Evolutionary conservation across 345 rosid genomes (phyloP).

Genomic region (Pistacia vera): DNA sequence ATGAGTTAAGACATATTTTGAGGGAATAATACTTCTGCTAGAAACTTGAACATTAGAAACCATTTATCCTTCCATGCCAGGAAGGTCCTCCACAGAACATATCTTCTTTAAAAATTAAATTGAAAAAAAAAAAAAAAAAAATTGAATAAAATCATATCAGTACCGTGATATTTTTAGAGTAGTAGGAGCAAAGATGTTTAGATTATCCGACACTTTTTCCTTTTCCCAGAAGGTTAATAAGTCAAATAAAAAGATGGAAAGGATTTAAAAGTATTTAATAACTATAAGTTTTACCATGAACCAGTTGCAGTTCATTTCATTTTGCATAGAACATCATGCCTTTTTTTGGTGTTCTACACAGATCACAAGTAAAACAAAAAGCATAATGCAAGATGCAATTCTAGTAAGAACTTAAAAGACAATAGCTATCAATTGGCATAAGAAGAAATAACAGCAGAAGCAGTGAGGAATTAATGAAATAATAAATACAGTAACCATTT

Average conservation of each 20-base stretch:
- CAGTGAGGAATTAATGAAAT: background rate
- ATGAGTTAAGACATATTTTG: slow-evolving; percentile 3
- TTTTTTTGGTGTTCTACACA: background rate
- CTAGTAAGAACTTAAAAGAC: background rate
- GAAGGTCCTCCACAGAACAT: background rate
- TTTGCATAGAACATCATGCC: background rate
- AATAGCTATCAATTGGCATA: background rate
- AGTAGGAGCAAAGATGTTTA: background rate
- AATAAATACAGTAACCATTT: background rate
- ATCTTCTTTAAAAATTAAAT: background rate
- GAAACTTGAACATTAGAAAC: background rate
- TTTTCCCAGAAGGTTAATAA: slow-evolving; percentile 1
- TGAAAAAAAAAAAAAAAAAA: background rate
- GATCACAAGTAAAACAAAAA: background rate
- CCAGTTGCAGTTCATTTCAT: background rate
- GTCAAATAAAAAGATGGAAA: background rate
- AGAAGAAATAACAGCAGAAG: background rate
- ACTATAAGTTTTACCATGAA: background rate
- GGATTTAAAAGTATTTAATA: background rate
- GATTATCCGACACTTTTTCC: background rate
- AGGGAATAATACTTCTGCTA: background rate
- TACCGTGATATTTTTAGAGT: background rate
- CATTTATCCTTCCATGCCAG: slow-evolving; percentile 6
- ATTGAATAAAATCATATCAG: background rate
- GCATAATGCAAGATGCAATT: background rate